These are phyloP conservation scores for Aphanomyces cochlioides DNA, from an alignment of 352 stramenopile genomes.

Conservation along the genomic window DNA sequence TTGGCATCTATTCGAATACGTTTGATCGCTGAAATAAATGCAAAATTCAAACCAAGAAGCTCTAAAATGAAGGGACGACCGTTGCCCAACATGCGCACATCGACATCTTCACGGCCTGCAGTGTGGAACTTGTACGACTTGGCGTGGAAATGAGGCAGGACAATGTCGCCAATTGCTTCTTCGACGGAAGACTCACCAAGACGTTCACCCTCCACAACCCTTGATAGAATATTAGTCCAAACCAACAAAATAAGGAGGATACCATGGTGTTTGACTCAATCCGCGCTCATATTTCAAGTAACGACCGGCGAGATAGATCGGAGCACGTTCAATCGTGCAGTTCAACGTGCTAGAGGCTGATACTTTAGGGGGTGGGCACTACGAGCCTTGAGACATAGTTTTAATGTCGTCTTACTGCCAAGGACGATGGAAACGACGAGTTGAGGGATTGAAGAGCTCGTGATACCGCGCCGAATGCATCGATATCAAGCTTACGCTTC, in stretches of 20 bases:
- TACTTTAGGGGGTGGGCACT: background rate
- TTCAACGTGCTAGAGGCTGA: background rate
- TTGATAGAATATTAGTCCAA: background rate
- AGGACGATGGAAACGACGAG: constrained; percentile 39
- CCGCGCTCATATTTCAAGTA: constrained; percentile 90
- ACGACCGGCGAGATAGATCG: constrained; percentile 83
- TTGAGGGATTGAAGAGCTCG: constrained; percentile 55
- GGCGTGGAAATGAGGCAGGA: constrained; percentile 60
- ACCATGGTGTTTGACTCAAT: constrained; percentile 88
- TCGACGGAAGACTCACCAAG: constrained; percentile 88
- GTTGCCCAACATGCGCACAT: constrained; percentile 96
- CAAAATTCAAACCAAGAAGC: constrained; percentile 45
- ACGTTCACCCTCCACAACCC: constrained; percentile 72
- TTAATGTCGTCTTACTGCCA: background rate
- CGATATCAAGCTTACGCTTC: constrained; percentile 66
- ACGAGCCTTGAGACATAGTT: background rate
- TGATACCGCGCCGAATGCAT: constrained; percentile 74
- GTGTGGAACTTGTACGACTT: constrained; percentile 94
- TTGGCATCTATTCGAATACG: constrained; percentile 56
- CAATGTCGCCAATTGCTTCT: constrained; percentile 77
- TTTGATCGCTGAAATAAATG: constrained; percentile 3
- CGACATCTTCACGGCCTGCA: constrained; percentile 95
- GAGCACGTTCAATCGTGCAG: constrained; percentile 61
- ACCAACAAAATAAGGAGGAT: background rate
- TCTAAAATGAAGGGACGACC: constrained; percentile 90